Evolutionary conservation across 768 basidiomycete species (phyloP).

Genomic region (Panaeolus cyanescens): DNA sequence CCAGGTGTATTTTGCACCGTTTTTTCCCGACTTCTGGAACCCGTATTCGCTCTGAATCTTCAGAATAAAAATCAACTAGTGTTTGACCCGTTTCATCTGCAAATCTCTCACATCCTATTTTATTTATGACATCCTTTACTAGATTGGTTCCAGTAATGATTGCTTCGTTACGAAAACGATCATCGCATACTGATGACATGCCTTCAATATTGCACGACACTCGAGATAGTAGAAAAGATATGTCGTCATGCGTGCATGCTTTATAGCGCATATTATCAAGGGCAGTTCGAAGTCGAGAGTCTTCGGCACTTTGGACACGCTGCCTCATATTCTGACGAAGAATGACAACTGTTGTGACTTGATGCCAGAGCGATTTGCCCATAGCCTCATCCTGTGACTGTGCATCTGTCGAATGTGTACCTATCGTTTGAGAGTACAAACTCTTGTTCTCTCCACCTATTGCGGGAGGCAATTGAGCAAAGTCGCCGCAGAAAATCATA

Average conservation of each 20-base stretch:
- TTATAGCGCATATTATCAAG: constrained; percentile 31
- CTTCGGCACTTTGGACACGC: constrained; percentile 9
- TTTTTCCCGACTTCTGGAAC: background rate
- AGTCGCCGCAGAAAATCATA: constrained; percentile 46
- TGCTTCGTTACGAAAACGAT: constrained; percentile 27
- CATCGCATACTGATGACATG: background rate
- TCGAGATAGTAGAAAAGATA: constrained; percentile 22
- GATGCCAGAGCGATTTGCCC: constrained; percentile 4
- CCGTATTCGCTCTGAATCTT: constrained; percentile 13
- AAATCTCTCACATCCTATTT: constrained; percentile 25
- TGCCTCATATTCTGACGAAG: constrained; percentile 5
- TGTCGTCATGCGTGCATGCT: constrained; percentile 24
- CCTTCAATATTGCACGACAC: constrained; percentile 14
- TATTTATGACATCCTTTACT: constrained; percentile 33
- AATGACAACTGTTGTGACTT: constrained; percentile 8
- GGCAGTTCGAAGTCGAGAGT: constrained; percentile 26
- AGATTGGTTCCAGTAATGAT: constrained; percentile 31
- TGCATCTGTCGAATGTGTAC: background rate
- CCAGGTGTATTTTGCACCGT: background rate
- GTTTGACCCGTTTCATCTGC: constrained; percentile 26
- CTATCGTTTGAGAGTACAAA: background rate
- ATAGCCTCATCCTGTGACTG: background rate
- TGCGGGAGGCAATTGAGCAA: constrained; percentile 43
- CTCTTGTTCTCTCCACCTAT: constrained; percentile 11
- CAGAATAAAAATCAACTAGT: constrained; percentile 29